These are phyloP conservation scores for Claviceps sp. DNA, from an alignment of 2,329 filamentous ascomycete genomes.

Conservation along the genomic window DNA sequence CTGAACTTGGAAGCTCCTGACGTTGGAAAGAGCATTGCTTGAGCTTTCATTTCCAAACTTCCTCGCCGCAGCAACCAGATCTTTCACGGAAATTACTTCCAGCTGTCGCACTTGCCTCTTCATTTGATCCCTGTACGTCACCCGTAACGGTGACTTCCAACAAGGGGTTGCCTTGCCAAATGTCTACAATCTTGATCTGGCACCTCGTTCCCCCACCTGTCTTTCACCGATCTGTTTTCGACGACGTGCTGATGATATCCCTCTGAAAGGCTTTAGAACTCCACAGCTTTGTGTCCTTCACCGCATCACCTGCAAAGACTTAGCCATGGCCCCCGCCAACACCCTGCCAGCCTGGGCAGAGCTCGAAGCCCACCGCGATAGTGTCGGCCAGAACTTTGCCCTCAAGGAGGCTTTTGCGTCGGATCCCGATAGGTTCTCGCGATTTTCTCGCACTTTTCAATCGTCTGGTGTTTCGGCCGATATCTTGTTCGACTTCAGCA, in stretches of 20 bases:
- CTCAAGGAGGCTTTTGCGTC: constrained; percentile 87
- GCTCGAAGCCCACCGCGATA: constrained; percentile 82
- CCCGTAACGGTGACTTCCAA: neutral
- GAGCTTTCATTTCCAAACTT: neutral
- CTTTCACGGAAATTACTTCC: neutral
- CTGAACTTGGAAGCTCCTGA: neutral
- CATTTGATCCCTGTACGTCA: neutral
- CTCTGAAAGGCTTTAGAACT: neutral
- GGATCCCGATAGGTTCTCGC: constrained; percentile 77
- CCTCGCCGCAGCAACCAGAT: neutral
- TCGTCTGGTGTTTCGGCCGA: constrained; percentile 73
- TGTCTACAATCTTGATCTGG: neutral
- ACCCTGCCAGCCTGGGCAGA: constrained; percentile 78
- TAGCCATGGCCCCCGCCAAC: constrained; percentile 66
- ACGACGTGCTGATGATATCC: neutral
- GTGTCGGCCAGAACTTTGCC: constrained; percentile 76
- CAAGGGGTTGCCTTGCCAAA: neutral
- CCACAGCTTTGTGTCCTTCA: neutral
- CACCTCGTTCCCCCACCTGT: neutral
- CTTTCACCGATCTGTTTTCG: neutral
- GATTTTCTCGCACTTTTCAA: constrained; percentile 76
- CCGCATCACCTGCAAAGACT: neutral
- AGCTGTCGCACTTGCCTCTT: neutral
- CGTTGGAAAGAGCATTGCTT: neutral
- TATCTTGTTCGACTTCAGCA: constrained; percentile 96